Evolutionary conservation across 768 basidiomycete genomes (phyloP).

Genomic region (Kwoniella bestiolae): DNA sequence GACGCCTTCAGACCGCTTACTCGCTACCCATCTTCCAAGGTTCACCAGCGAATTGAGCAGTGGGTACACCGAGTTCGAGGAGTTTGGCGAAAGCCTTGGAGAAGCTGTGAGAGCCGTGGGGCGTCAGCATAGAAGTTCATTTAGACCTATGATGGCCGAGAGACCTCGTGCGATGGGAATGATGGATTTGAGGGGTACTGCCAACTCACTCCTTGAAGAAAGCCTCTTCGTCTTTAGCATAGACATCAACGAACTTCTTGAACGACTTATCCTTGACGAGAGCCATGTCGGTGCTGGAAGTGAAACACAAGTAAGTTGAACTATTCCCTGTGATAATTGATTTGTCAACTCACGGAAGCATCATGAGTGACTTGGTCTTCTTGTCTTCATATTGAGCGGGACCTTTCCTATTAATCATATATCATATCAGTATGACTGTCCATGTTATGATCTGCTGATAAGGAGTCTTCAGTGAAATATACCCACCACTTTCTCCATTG

Average conservation of each 20-base stretch:
- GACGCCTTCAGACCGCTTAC: no score
- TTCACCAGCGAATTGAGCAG: slow-evolving; percentile 73
- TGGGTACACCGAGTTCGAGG: slow-evolving; percentile 92
- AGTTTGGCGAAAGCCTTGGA: slow-evolving; percentile 74
- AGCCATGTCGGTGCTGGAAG: slow-evolving; percentile 77
- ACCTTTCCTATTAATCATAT: slow-evolving; percentile 39
- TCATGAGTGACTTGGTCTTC: slow-evolving; percentile 86
- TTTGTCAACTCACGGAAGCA: slow-evolving; percentile 75
- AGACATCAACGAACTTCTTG: slow-evolving; percentile 83
- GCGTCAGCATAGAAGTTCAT: not conserved
- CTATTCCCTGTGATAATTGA: not conserved
- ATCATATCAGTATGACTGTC: not conserved
- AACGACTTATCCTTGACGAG: slow-evolving; percentile 88
- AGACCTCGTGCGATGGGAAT: no score
- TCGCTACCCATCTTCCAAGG: slow-evolving; percentile 70
- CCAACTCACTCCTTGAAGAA: slow-evolving; percentile 90
- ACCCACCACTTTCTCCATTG: slow-evolving; percentile 93
- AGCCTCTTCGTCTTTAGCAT: slow-evolving; percentile 78
- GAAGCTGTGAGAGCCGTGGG: slow-evolving; percentile 66
- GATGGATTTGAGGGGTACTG: not conserved
- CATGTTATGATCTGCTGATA: not conserved
- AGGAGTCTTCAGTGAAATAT: not conserved
- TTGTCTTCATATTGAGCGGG: slow-evolving; percentile 95
- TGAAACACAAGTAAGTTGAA: slow-evolving; percentile 15
- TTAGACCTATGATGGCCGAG: no score